Percentiles rank a stretch among this genome's conserved stretches.
These are phyloP conservation scores for Phaeotremella skinneri DNA, from an alignment of 768 basidiomycete genomes.

Conservation along the genomic window DNA sequence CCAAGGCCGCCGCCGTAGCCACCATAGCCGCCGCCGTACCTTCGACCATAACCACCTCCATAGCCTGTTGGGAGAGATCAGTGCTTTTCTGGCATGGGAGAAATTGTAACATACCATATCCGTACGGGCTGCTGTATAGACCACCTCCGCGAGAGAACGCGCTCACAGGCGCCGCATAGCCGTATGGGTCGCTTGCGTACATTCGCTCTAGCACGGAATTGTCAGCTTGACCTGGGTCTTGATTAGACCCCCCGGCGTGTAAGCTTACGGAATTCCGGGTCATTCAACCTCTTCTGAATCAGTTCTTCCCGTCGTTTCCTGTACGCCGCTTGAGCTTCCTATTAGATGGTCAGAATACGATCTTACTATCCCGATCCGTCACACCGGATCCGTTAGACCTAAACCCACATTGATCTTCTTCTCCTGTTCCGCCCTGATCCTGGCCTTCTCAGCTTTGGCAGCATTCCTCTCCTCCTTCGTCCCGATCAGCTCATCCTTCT, in stretches of 20 bases:
- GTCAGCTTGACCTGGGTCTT: not conserved
- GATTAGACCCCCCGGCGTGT: not conserved
- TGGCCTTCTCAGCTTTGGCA: not conserved
- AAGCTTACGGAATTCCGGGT: slow-evolving; percentile 31
- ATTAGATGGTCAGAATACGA: not conserved
- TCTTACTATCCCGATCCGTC: not conserved
- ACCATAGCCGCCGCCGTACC: not conserved
- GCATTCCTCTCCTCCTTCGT: slow-evolving; percentile 6
- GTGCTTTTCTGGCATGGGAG: not conserved
- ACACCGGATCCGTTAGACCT: not conserved
- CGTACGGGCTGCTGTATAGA: slow-evolving; percentile 28
- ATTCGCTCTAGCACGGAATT: slow-evolving; percentile 14
- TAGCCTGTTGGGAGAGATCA: not conserved
- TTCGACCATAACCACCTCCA: not conserved
- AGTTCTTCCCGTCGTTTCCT: slow-evolving; percentile 33
- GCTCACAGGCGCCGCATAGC: slow-evolving; percentile 30
- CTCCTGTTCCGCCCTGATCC: not conserved
- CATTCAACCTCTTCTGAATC: slow-evolving; percentile 29
- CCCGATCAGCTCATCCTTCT: slow-evolving; percentile 15
- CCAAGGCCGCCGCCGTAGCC: not conserved
- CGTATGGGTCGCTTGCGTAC: slow-evolving; percentile 36
- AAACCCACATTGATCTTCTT: not conserved
- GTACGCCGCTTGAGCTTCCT: slow-evolving; percentile 36
- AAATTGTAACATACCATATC: slow-evolving; percentile 34
- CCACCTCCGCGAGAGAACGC: slow-evolving; percentile 28